Conservation (phyloP, 805 yeast genomes). For the Schwanniomyces yamadae region DNA sequence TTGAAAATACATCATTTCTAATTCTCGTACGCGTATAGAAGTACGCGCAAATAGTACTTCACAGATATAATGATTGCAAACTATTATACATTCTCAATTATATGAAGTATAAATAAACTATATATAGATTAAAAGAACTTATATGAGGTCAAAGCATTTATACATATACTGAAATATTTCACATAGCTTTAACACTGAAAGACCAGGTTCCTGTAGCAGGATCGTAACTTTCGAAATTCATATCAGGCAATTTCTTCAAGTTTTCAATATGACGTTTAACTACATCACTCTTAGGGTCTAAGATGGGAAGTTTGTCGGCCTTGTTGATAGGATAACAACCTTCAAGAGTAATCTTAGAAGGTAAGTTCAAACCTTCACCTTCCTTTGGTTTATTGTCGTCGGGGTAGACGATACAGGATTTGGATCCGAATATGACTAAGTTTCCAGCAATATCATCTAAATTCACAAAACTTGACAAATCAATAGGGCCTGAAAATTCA, state of each 20-base stretch:
- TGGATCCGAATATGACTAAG: conserved; percentile 58
- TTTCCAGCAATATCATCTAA: conserved; percentile 65
- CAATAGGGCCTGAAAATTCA: conserved; percentile 79
- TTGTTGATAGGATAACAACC: conserved; percentile 79
- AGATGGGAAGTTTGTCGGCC: conserved; percentile 68
- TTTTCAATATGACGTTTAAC: conserved; percentile 67
- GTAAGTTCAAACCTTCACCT: conserved; percentile 84
- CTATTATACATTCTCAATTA: no score
- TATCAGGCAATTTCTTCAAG: conserved; percentile 56
- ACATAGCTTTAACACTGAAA: conserved; percentile 49
- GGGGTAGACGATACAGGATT: conserved; percentile 71
- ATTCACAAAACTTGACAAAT: conserved; percentile 65
- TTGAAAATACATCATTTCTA: no score
- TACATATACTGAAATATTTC: no score
- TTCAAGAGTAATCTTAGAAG: conserved; percentile 69
- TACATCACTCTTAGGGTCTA: conserved; percentile 72
- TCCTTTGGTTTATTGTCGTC: conserved; percentile 55
- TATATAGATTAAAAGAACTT: no score
- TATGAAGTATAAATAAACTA: no score
- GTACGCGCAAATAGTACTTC: no score
- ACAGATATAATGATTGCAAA: no score
- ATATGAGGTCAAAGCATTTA: no score
- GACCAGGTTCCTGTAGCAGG: conserved; percentile 72
- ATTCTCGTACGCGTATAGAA: no score
- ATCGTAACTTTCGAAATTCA: conserved; percentile 74